A percentile compares a stretch with the other conserved stretches of the same genome.
Conservation (phyloP, 1,139 yeast species). For the Casaregolazyma suthepensis region DNA sequence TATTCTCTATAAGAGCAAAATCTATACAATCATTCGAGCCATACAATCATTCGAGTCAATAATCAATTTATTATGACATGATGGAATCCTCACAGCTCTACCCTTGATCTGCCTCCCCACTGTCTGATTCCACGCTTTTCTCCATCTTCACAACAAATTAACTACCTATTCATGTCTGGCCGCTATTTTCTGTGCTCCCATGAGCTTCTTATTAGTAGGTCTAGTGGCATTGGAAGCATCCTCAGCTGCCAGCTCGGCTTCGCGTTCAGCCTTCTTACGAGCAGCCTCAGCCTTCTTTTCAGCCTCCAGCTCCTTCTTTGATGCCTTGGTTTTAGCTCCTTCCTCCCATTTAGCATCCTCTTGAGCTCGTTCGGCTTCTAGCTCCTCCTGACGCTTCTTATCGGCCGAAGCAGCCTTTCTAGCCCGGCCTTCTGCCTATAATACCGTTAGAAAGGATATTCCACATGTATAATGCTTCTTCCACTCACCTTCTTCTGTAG, state of each 20-base stretch:
- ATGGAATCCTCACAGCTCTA: neutral
- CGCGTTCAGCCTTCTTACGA: constrained; percentile 39
- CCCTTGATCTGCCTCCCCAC: neutral
- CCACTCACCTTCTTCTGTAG: constrained; percentile 45
- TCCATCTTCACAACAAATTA: constrained; percentile 28
- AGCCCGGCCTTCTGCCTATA: constrained; percentile 61
- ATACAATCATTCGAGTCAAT: too few relatives aligned
- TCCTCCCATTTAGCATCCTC: constrained; percentile 67
- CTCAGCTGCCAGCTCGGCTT: constrained; percentile 41
- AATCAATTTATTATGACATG: constrained; percentile 45
- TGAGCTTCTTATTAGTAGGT: constrained; percentile 46
- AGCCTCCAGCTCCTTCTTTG: constrained; percentile 55
- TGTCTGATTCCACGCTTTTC: neutral
- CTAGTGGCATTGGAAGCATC: constrained; percentile 58
- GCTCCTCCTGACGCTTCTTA: constrained; percentile 52
- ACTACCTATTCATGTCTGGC: constrained; percentile 41
- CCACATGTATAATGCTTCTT: neutral
- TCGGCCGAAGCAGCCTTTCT: constrained; percentile 63
- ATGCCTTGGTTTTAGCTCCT: constrained; percentile 64
- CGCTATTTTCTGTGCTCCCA: constrained; percentile 70
- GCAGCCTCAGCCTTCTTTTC: constrained; percentile 37
- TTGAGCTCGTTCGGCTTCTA: constrained; percentile 42
- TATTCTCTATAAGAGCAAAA: neutral
- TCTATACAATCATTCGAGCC: constrained; percentile 6
- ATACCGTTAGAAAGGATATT: neutral